Percentiles rank a stretch among this genome's conserved stretches.
phyloP scores from a whole-genome alignment of 176 grass and related monocot species.

The Saccharum spontaneum region DNA sequence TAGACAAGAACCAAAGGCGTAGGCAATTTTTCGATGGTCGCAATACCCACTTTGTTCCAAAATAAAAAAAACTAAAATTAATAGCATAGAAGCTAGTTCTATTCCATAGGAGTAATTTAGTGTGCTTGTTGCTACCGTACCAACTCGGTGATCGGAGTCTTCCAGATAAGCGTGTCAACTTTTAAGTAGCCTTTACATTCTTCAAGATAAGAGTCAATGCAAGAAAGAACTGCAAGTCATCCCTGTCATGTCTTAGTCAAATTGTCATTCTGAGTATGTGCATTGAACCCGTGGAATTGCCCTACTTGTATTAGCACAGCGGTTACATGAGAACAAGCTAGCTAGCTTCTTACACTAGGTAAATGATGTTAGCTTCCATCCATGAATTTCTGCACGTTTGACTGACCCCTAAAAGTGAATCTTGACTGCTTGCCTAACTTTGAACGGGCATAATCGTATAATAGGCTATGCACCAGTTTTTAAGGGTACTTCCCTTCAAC shows the following conservation, averaged over 20 bases:
- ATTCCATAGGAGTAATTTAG: not conserved
- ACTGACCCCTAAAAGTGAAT: conserved; percentile 13
- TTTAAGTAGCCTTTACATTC: not conserved
- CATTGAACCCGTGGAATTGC: conserved; percentile 34
- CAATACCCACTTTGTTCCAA: not conserved
- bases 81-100: not conserved
- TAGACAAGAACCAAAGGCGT: not conserved
- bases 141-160: not conserved
- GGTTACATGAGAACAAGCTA: conserved; percentile 10
- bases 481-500: not conserved
- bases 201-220: conserved; percentile 32
- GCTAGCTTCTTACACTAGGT: not conserved
- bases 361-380: conserved; percentile 1
- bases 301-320: not conserved
- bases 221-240: not conserved
- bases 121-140: conserved; percentile 7
- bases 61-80: no score
- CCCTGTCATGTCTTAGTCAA: conserved; percentile 26
- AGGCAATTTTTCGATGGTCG: not conserved
- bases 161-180: not conserved
- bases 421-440: conserved; percentile 41
- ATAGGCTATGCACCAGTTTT: not conserved
- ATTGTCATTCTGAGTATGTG: conserved; percentile 10
- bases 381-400: conserved; percentile 24
- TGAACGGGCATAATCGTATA: conserved; percentile 18